These are phyloP conservation scores for Lecanicillium sp. DNA, from an alignment of 2,329 filamentous ascomycete genomes.

Conservation along the genomic window DNA sequence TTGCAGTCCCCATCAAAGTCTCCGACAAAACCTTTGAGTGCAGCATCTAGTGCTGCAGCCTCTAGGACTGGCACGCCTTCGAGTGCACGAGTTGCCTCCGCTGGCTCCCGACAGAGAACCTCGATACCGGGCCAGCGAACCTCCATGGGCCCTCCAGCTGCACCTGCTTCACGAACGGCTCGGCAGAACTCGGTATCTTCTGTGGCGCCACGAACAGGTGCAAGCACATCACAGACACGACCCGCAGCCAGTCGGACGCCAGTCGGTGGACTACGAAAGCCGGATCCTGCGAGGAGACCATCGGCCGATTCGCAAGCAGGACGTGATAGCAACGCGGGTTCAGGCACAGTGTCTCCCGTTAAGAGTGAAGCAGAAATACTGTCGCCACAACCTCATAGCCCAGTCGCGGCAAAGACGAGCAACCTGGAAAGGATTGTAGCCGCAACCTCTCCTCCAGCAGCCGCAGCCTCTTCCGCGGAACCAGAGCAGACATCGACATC, in stretches of 20 bases:
- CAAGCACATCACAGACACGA: constrained; percentile 23
- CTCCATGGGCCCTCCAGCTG: constrained; percentile 61
- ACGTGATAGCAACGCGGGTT: constrained; percentile 29
- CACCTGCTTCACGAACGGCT: constrained; percentile 34
- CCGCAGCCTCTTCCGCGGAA: constrained; percentile 14
- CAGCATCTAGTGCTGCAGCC: constrained; percentile 47
- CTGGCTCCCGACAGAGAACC: constrained; percentile 44
- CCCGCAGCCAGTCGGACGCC: constrained; percentile 34
- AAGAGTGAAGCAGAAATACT: constrained; percentile 45
- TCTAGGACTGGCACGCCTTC: constrained; percentile 61
- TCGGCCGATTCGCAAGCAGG: constrained; percentile 41
- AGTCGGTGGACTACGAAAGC: constrained; percentile 28
- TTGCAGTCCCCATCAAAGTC: constrained; percentile 68
- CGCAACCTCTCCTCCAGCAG: constrained; percentile 18
- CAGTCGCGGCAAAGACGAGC: constrained; percentile 40
- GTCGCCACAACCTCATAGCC: constrained; percentile 42
- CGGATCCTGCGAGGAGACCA: constrained; percentile 31
- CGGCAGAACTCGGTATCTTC: constrained; percentile 39
- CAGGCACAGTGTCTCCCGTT: constrained; percentile 32
- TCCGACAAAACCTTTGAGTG: constrained; percentile 63
- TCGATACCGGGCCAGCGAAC: constrained; percentile 47
- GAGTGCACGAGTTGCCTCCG: constrained; percentile 38
- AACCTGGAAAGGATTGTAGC: constrained; percentile 45
- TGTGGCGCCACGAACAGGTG: constrained; percentile 23
- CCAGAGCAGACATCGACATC: no score